These are phyloP conservation scores for Trichoderma asperellum DNA, from an alignment of 2,329 filamentous ascomycete species.

Conservation along the genomic window DNA sequence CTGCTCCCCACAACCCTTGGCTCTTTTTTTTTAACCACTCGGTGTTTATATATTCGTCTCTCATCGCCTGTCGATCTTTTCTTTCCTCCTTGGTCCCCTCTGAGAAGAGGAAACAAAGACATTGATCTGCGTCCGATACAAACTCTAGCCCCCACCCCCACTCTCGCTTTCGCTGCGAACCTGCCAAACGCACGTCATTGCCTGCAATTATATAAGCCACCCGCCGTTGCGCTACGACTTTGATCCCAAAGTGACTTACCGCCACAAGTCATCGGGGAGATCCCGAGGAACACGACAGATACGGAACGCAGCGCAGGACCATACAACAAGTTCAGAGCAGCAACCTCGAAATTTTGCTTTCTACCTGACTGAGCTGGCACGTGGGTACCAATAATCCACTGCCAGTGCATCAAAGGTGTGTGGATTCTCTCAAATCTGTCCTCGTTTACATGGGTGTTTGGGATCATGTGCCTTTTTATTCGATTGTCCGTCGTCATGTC, in stretches of 20 bases:
- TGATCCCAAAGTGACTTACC: neutral
- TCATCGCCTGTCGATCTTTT: neutral
- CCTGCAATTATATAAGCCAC: slow-evolving; percentile 26
- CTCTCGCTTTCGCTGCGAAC: slow-evolving; percentile 22
- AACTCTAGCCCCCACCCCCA: slow-evolving; percentile 24
- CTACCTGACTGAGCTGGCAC: slow-evolving; percentile 15
- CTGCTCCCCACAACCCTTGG: slow-evolving; percentile 4
- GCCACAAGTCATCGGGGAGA: slow-evolving; percentile 12
- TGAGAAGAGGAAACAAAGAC: neutral
- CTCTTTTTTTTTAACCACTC: neutral
- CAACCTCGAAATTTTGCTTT: neutral
- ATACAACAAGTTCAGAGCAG: neutral
- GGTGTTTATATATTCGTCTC: neutral
- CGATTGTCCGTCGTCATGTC: neutral
- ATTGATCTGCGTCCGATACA: slow-evolving; percentile 18
- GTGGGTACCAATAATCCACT: slow-evolving; percentile 20
- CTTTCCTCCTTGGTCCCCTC: neutral
- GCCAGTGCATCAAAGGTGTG: slow-evolving; percentile 18
- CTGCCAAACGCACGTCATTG: slow-evolving; percentile 27
- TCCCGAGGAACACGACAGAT: neutral
- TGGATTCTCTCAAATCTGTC: slow-evolving; percentile 6
- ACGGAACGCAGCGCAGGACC: neutral
- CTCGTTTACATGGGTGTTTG: slow-evolving; percentile 18
- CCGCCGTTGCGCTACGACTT: neutral
- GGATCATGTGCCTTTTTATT: slow-evolving; percentile 19